phyloP scores from a whole-genome alignment of 1,139 yeast genomes.

The Hyphopichia fennica region DNA sequence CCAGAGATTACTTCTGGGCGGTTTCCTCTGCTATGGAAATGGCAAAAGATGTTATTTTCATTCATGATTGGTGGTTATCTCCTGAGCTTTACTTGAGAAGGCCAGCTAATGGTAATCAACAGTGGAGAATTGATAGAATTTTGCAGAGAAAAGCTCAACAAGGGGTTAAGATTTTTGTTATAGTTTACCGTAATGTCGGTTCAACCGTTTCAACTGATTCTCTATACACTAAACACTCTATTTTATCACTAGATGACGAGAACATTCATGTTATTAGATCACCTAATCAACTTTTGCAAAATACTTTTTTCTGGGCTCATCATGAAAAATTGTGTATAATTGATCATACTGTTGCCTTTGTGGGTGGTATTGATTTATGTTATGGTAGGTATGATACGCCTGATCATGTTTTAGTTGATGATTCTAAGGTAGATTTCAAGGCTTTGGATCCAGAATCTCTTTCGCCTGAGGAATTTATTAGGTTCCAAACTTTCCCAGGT shows the following conservation, averaged over 20 bases:
- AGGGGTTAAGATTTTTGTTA: slow-evolving; percentile 91
- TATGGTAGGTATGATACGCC: slow-evolving; percentile 97
- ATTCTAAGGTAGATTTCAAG: slow-evolving; percentile 46
- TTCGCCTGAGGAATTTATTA: slow-evolving; percentile 33
- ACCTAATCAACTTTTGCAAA: slow-evolving; percentile 92
- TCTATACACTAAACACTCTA: slow-evolving; percentile 88
- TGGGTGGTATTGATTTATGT: slow-evolving; percentile 96
- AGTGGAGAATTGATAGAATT: slow-evolving; percentile 87
- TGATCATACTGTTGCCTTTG: slow-evolving; percentile 85
- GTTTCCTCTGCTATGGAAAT: slow-evolving; percentile 86
- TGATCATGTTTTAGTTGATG: slow-evolving; percentile 88
- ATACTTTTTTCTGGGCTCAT: slow-evolving; percentile 98
- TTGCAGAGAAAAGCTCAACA: slow-evolving; percentile 88
- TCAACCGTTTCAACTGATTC: slow-evolving; percentile 93
- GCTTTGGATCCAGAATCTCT: slow-evolving; percentile 28
- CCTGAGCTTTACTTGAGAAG: slow-evolving; percentile 92
- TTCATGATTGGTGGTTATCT: slow-evolving; percentile 98
- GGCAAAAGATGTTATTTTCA: slow-evolving; percentile 92
- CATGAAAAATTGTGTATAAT: slow-evolving; percentile 90
- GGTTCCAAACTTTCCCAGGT: slow-evolving; percentile 86
- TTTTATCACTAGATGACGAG: slow-evolving; percentile 74
- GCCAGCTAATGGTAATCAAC: slow-evolving; percentile 94
- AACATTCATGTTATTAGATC: slow-evolving; percentile 91
- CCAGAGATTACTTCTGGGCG: slow-evolving; percentile 95
- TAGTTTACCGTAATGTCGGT: slow-evolving; percentile 94